These are phyloP conservation scores for Fusarium duplospermum DNA, from an alignment of 2,329 filamentous ascomycete genomes.

Conservation along the genomic window DNA sequence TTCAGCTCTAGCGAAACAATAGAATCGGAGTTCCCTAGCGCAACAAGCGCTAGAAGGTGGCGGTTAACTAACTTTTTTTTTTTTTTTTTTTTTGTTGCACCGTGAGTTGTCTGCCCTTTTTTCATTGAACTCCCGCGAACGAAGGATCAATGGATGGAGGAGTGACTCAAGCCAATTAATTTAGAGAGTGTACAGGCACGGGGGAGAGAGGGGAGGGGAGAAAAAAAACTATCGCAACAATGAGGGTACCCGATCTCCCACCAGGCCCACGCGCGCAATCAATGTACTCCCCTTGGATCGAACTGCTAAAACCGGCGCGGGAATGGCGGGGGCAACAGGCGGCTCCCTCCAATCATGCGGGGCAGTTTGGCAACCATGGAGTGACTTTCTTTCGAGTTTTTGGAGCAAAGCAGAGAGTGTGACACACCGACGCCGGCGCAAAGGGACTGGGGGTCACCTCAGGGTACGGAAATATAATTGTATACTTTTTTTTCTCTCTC, in stretches of 20 bases:
- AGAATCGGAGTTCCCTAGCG: background rate
- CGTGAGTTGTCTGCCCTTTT: background rate
- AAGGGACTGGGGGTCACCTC: constrained; percentile 33
- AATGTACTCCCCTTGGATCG: constrained; percentile 13
- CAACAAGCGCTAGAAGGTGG: background rate
- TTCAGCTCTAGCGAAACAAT: background rate
- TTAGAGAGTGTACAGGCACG: background rate
- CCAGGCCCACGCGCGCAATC: constrained; percentile 3
- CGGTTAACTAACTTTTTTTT: background rate
- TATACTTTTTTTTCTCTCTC: constrained; percentile 13
- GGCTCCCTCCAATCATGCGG: constrained; percentile 37
- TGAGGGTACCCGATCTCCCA: constrained; percentile 22
- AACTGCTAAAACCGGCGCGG: constrained; percentile 23
- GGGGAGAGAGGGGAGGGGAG: background rate
- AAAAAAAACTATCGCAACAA: background rate
- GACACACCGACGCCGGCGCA: constrained; percentile 44
- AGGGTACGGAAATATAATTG: constrained; percentile 28
- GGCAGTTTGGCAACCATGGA: constrained; percentile 38
- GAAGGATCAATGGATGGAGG: background rate
- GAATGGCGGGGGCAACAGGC: constrained; percentile 24
- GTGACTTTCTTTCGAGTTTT: constrained; percentile 21
- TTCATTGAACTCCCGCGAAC: background rate
- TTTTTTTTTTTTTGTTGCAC: background rate
- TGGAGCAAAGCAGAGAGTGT: constrained; percentile 19
- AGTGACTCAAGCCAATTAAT: background rate